A percentile compares a stretch with the other conserved stretches of the same genome.
Evolutionary conservation across 164 flowering plant species (phyloP).

Genomic region (Houttuynia cordata): DNA sequence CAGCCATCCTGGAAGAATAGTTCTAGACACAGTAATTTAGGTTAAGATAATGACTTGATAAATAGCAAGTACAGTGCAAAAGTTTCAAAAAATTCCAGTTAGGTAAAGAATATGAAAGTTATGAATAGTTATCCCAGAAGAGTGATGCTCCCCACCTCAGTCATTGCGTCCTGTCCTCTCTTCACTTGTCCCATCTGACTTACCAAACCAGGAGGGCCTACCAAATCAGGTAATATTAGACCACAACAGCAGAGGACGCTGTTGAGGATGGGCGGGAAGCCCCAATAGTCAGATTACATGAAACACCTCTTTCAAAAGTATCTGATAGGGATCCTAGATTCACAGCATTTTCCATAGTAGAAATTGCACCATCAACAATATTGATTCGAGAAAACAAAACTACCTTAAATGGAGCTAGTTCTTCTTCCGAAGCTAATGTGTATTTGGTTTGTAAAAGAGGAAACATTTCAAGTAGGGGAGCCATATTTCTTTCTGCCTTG

Average conservation of each 20-base stretch:
- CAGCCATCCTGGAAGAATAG: conserved; percentile 96
- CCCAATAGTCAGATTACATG: too few relatives aligned
- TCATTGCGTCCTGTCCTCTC: too few relatives aligned
- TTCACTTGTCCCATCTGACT: neutral
- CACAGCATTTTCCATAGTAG: neutral
- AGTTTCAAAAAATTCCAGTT: too few relatives aligned
- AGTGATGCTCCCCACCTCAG: neutral
- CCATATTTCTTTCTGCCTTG: conserved; percentile 69
- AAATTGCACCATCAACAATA: neutral
- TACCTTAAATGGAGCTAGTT: conserved; percentile 76
- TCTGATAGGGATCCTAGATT: too few relatives aligned
- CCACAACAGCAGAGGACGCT: neutral
- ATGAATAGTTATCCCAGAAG: too few relatives aligned
- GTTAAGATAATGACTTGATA: conserved; percentile 11
- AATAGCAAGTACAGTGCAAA: neutral
- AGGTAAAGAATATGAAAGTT: too few relatives aligned
- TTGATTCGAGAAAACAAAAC: neutral
- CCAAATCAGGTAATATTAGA: neutral
- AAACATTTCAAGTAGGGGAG: conserved; percentile 81
- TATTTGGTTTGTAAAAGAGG: conserved; percentile 80
- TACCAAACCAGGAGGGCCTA: neutral
- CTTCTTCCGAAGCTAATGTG: conserved; percentile 57
- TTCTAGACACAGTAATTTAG: conserved; percentile 39
- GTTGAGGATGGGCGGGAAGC: neutral
- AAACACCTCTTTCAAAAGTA: too few relatives aligned